phyloP scores from a whole-genome alignment of 2,329 filamentous ascomycete genomes.

The Verticillium longisporum region DNA sequence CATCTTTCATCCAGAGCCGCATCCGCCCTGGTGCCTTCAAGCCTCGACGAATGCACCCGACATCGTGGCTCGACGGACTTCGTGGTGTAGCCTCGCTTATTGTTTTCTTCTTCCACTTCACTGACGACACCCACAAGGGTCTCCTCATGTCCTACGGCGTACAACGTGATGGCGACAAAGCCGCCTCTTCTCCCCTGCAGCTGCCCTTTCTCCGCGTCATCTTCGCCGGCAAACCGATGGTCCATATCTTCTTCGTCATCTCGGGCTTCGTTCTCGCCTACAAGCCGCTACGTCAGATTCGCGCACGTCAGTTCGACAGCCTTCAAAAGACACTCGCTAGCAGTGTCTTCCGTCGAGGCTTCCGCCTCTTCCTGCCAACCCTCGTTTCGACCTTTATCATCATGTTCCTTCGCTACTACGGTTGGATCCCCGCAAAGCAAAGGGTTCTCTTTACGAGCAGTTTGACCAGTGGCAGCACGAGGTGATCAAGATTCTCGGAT shows the following conservation, averaged over 20 bases:
- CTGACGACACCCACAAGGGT: constrained; percentile 29
- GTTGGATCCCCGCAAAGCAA: constrained; percentile 20
- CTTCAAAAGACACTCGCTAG: constrained; percentile 34
- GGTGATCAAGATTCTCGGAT: constrained; percentile 15
- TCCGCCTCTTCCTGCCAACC: constrained; percentile 39
- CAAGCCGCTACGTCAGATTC: constrained; percentile 34
- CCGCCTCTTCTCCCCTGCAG: constrained; percentile 28
- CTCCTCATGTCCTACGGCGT: constrained; percentile 27
- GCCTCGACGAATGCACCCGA: constrained; percentile 24
- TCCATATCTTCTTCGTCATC: constrained; percentile 45
- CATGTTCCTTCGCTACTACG: constrained; percentile 26
- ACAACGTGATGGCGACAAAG: constrained; percentile 18
- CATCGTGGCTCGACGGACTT: constrained; percentile 41
- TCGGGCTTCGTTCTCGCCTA: constrained; percentile 40
- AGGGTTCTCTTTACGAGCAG: constrained; percentile 17
- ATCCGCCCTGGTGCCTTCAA: constrained; percentile 16
- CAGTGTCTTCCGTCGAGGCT: constrained; percentile 37
- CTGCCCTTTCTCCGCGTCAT: constrained; percentile 36
- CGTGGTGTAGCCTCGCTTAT: constrained; percentile 41
- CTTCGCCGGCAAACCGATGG: constrained; percentile 38
- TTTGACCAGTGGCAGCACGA: constrained; percentile 18
- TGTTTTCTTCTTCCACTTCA: constrained; percentile 41
- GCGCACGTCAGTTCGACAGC: constrained; percentile 26
- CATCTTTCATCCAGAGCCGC: constrained; percentile 22
- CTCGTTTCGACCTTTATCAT: constrained; percentile 33